phyloP scores from a whole-genome alignment of 768 basidiomycete species.

The Rhizopogon roseolus region DNA sequence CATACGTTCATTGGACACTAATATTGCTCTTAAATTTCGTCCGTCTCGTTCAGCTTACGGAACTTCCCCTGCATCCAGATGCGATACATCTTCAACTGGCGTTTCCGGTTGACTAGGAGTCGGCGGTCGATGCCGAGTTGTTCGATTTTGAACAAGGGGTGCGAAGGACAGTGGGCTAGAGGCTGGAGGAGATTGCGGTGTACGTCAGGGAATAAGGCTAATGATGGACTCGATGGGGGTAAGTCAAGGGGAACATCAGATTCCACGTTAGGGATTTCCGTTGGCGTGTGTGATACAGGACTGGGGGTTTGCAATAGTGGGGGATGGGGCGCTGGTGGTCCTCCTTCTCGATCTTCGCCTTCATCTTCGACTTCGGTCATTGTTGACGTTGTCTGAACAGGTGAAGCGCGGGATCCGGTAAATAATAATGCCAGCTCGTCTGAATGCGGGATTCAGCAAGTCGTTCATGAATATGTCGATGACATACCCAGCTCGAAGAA shows the following conservation, averaged over 20 bases:
- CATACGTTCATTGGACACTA: too few relatives aligned
- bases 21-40: too few relatives aligned
- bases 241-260: neutral
- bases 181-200: constrained; percentile 30
- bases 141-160: constrained; percentile 71
- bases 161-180: constrained; percentile 26
- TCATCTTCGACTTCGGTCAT: constrained; percentile 33
- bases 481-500: constrained; percentile 83
- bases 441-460: constrained; percentile 19
- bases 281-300: constrained; percentile 7
- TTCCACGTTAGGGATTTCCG: constrained; percentile 1
- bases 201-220: constrained; percentile 20
- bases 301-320: neutral
- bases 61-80: constrained; percentile 94
- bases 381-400: constrained; percentile 24
- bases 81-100: constrained; percentile 95
- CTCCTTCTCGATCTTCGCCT: constrained; percentile 14
- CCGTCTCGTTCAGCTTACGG: constrained; percentile 32
- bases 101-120: constrained; percentile 88
- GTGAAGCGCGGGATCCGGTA: constrained; percentile 51
- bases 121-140: constrained; percentile 89
- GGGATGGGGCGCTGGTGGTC: neutral
- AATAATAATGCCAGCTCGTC: constrained; percentile 80
- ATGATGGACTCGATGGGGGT: constrained; percentile 2
- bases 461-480: neutral